A percentile compares a stretch with the other conserved stretches of the same genome.
Conservation (phyloP, 768 basidiomycete genomes). For the Panaeolus cyanescens region DNA sequence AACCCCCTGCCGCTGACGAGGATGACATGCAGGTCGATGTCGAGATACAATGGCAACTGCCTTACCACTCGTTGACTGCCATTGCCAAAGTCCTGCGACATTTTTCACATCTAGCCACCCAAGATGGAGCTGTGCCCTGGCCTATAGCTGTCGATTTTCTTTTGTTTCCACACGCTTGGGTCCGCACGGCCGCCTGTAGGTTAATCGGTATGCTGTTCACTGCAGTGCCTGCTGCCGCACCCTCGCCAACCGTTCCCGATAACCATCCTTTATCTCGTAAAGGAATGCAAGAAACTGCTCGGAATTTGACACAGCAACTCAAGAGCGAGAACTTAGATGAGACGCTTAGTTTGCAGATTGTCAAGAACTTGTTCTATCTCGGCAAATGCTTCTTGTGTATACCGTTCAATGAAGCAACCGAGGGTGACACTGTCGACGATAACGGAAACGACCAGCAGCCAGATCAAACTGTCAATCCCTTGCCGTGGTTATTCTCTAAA, state of each 20-base stretch:
- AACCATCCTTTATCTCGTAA: conserved; percentile 50
- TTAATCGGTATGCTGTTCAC: conserved; percentile 73
- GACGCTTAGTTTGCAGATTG: conserved; percentile 74
- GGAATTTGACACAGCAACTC: conserved; percentile 75
- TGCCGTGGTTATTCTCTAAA: conserved; percentile 94
- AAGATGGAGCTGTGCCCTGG: conserved; percentile 63
- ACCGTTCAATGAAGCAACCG: conserved; percentile 29
- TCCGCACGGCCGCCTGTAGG: conserved; percentile 78
- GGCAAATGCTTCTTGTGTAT: conserved; percentile 77
- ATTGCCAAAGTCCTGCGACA: conserved; percentile 63
- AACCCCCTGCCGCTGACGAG: conserved; percentile 44
- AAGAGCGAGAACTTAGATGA: conserved; percentile 81
- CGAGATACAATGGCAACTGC: conserved; percentile 75
- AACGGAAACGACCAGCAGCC: conserved; percentile 28
- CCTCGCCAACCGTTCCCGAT: conserved; percentile 28
- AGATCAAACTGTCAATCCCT: conserved; percentile 40
- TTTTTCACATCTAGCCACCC: conserved; percentile 49
- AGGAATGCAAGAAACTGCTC: conserved; percentile 70
- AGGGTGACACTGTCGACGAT: conserved; percentile 25
- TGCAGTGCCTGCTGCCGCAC: conserved; percentile 44
- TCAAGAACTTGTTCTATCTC: conserved; percentile 93
- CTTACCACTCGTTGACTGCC: conserved; percentile 77
- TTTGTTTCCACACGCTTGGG: conserved; percentile 93
- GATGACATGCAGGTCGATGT: conserved; percentile 47
- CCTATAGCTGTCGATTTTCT: conserved; percentile 61